Conservation (phyloP, 2,329 filamentous ascomycete genomes). For the Colletotrichum echinochloae region DNA sequence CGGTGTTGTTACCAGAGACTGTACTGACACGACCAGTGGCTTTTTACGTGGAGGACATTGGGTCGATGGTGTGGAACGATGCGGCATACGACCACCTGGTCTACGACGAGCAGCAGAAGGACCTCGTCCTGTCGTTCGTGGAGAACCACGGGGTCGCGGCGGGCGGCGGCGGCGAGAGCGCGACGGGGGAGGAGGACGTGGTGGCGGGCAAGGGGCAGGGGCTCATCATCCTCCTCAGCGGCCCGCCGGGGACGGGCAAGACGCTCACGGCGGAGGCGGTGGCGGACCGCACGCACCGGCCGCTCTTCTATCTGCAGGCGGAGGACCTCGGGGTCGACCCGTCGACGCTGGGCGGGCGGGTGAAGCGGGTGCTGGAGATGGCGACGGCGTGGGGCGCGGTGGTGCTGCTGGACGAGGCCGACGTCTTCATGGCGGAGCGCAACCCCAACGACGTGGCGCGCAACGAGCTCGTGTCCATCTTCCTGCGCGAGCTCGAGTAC, state of each 20-base stretch:
- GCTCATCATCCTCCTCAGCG: constrained; percentile 59
- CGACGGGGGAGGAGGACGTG: constrained; percentile 51
- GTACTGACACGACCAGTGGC: constrained; percentile 37
- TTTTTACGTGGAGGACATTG: constrained; percentile 57
- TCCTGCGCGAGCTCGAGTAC: constrained; percentile 60
- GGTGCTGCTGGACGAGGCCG: constrained; percentile 64
- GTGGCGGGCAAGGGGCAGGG: constrained; percentile 58
- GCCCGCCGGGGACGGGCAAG: constrained; percentile 61
- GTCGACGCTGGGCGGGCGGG: constrained; percentile 57
- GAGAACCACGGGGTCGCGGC: constrained; percentile 53
- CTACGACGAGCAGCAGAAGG: constrained; percentile 60
- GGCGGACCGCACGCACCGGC: constrained; percentile 56
- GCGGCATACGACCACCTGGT: constrained; percentile 60
- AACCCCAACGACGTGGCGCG: constrained; percentile 58
- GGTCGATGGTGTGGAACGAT: constrained; percentile 58
- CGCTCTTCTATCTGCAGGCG: constrained; percentile 59
- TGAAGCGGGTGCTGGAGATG: constrained; percentile 60
- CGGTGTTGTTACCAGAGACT: not conserved
- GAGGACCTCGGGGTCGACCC: constrained; percentile 62
- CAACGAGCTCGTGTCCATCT: constrained; percentile 63
- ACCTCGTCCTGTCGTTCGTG: constrained; percentile 61
- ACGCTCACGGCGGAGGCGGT: constrained; percentile 59
- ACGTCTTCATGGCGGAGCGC: constrained; percentile 64
- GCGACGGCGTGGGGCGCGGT: constrained; percentile 64
- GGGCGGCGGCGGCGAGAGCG: not conserved